Conservation (phyloP, 2,329 filamentous ascomycete genomes). For the Hypoxylon rubiginosum region DNA sequence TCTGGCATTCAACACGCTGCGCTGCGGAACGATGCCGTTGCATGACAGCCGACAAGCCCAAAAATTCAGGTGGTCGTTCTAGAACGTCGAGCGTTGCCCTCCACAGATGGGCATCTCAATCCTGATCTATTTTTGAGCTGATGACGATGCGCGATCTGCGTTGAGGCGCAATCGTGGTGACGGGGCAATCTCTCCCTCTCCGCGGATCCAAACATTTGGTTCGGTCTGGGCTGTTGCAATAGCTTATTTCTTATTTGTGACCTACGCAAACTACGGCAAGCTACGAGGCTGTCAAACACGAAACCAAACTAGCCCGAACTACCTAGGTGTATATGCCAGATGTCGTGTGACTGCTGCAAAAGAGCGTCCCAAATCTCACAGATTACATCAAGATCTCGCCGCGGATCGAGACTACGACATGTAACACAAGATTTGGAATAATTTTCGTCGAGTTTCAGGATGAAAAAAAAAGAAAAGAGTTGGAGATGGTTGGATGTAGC, state of each 20-base stretch:
- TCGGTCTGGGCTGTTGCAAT: slow-evolving; percentile 3
- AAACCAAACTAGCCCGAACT: slow-evolving; percentile 1
- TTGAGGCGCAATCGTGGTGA: slow-evolving; percentile 11
- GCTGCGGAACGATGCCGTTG: slow-evolving; percentile 12
- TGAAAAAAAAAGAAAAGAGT: neutral
- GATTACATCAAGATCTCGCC: slow-evolving; percentile 26
- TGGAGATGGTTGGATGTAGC: slow-evolving; percentile 15
- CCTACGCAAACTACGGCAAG: slow-evolving; percentile 4
- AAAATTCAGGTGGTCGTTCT: slow-evolving; percentile 1
- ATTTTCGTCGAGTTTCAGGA: neutral
- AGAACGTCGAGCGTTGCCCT: slow-evolving; percentile 17
- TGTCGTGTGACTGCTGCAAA: slow-evolving; percentile 3
- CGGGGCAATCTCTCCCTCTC: neutral
- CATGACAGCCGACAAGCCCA: slow-evolving; percentile 1
- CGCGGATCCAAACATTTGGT: slow-evolving; percentile 6
- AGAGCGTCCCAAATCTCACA: slow-evolving; percentile 2
- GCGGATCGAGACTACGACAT: slow-evolving; percentile 14
- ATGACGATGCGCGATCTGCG: slow-evolving; percentile 8
- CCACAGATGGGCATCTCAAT: slow-evolving; percentile 17
- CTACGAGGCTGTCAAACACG: neutral
- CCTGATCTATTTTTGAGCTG: slow-evolving; percentile 16
- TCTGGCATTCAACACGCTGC: slow-evolving; percentile 21
- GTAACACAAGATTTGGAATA: slow-evolving; percentile 15
- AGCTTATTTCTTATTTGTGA: slow-evolving; percentile 8
- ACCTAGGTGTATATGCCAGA: slow-evolving; percentile 1